phyloP scores from a whole-genome alignment of 1,284 basidiomycete species.

The Athelia sp. region DNA sequence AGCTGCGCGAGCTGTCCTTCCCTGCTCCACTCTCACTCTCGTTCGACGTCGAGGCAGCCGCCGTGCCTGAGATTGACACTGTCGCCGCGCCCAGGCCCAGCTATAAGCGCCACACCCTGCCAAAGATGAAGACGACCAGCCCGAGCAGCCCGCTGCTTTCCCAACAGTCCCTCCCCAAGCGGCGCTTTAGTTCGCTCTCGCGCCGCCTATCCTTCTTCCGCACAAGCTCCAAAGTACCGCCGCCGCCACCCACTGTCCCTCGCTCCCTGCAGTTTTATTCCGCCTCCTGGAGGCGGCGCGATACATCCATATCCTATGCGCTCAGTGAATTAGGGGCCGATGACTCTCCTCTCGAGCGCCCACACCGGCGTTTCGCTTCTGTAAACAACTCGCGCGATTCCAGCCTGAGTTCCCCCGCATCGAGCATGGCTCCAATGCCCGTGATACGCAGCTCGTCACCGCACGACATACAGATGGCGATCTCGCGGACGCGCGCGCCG shows the following conservation, averaged over 20 bases:
- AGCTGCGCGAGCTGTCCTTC: conserved; percentile 58
- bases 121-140: no score
- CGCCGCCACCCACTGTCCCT: conserved; percentile 50
- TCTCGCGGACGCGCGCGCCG: conserved; percentile 61
- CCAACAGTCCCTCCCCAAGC: conserved; percentile 1
- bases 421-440: conserved; percentile 3
- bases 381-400: conserved; percentile 40
- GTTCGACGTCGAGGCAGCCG: neutral
- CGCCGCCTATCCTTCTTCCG: conserved; percentile 1
- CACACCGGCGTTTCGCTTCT: conserved; percentile 34
- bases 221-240: conserved; percentile 15
- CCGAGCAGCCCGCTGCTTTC: no score
- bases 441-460: conserved; percentile 29
- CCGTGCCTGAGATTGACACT: neutral
- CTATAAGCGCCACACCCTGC: neutral
- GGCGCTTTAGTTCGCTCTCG: neutral
- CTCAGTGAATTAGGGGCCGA: conserved; percentile 32
- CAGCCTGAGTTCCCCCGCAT: conserved; percentile 12
- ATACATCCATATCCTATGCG: conserved; percentile 8
- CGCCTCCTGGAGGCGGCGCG: conserved; percentile 42
- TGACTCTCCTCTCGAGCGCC: conserved; percentile 29
- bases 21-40: conserved; percentile 50
- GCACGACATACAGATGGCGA: conserved; percentile 59
- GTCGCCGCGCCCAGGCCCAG: neutral
- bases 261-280: conserved; percentile 47